Percentiles rank a stretch among this genome's conserved stretches.
These are phyloP conservation scores for Trichophyton equinum DNA, from an alignment of 2,329 filamentous ascomycete species.

Conservation along the genomic window DNA sequence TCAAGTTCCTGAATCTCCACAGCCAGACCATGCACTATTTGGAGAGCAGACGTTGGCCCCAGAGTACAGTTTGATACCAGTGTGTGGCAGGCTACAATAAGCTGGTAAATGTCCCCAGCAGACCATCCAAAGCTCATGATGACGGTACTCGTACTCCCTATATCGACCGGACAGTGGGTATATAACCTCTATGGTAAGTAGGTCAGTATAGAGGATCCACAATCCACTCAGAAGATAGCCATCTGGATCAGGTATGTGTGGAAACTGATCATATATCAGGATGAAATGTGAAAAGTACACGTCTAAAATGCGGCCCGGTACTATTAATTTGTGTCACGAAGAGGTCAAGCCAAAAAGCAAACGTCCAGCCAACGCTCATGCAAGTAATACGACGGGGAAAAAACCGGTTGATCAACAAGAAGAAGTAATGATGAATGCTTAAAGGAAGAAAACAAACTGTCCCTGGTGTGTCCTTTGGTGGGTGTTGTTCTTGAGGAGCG, in stretches of 20 bases:
- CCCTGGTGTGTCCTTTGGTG: too few relatives aligned
- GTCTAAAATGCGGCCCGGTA: too few relatives aligned
- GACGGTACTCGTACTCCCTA: not conserved
- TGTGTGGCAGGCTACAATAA: constrained; percentile 11
- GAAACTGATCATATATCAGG: not conserved
- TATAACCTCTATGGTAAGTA: not conserved
- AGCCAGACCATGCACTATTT: constrained; percentile 5
- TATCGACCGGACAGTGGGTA: not conserved
- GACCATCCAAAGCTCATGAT: constrained; percentile 14
- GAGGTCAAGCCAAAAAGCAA: not conserved
- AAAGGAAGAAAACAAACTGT: not conserved
- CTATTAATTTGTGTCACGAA: not conserved
- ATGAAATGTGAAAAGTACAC: not conserved
- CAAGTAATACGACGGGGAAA: not conserved
- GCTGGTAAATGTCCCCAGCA: constrained; percentile 11
- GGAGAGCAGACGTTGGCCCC: constrained; percentile 9
- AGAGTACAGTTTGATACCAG: constrained; percentile 10
- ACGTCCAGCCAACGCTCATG: not conserved
- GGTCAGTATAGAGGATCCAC: not conserved
- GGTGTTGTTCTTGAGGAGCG: not conserved
- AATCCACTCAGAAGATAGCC: not conserved
- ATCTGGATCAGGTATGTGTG: not conserved
- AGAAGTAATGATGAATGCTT: not conserved
- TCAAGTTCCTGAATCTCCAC: constrained; percentile 11
- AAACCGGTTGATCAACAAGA: not conserved